Evolutionary conservation across 2,329 filamentous ascomycete species (phyloP), one percentile per base, ranked within the genome.

Genomic region (Ceratocystis cacaofunesta): DNA sequence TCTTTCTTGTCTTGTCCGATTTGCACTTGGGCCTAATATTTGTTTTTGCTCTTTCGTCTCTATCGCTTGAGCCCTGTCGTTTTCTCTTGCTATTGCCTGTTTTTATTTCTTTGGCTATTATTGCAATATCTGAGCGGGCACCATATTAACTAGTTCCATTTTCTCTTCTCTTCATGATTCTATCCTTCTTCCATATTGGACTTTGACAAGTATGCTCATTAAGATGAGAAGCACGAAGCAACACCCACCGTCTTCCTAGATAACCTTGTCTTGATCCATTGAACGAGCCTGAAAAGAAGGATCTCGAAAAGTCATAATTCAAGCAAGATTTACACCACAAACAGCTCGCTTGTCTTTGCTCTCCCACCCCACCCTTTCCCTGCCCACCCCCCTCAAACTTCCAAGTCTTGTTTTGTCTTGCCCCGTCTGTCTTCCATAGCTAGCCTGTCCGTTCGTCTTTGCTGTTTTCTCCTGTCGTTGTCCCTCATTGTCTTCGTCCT

Each of bases 241-340:
- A 41, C 36, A 15, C 36, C 36, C 48, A 52, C 28, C 52, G 52
- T 57, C 52, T 36, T 30, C 25, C 55, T 58, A 30, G 7, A 30
- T 58, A 58, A 36, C 55, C 30, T 58, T 58, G 55, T 58, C 30
- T 58, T 30, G 55, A 30, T 58, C 55, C 55, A 28, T 58, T 19
- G 15, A 58, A 17, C 5, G 28, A 58, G 55, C 30, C 28, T 58
- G 22, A n/a, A 30, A 32, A 32, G 55, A 58, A 58, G 28, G 30
- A 58, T 58, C 55, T 58, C 28, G 25, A 58, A 58, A 55, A 36
- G 22, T 17, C 30, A 30, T 30, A 28, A n/a, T 10, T 32, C 28
- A 58, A 58, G 55, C 28, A 57, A 15, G 10, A 25, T 52, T 30
- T 28, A 50, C 8, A 50, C 36, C 48, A 50, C 17, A 7, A 19